Evolutionary conservation across 2,329 filamentous ascomycete species (phyloP).

Genomic region (Epichloe scottii): DNA sequence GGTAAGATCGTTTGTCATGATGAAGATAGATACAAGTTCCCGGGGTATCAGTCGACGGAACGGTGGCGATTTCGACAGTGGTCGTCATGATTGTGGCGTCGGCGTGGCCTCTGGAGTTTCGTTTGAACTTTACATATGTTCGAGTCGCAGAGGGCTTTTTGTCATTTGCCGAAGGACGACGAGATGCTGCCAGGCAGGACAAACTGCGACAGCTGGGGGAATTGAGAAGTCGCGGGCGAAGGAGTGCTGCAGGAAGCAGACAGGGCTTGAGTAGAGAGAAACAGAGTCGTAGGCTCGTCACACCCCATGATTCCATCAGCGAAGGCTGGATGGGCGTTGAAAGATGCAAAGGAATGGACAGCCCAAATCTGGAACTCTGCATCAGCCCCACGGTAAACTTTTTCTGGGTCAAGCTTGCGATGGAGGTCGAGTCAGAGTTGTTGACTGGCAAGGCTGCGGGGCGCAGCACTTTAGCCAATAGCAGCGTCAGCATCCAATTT

Average conservation of each 20-base stretch:
- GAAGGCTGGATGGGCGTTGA: neutral
- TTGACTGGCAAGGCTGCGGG: neutral
- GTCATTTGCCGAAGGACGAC: neutral
- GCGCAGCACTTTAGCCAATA: neutral
- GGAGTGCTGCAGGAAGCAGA: neutral
- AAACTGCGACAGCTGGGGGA: neutral
- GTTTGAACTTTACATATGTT: neutral
- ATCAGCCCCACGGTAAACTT: neutral
- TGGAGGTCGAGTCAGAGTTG: too few relatives aligned
- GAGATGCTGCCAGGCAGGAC: neutral
- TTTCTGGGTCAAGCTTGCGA: neutral
- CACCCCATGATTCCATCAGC: constrained; percentile 6
- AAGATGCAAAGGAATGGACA: neutral
- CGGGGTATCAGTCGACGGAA: constrained; percentile 77
- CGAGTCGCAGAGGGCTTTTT: neutral
- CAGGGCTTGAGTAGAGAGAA: neutral
- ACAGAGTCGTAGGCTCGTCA: constrained; percentile 1
- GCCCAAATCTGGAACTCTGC: neutral
- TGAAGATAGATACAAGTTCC: constrained; percentile 68
- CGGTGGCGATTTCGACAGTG: constrained; percentile 62
- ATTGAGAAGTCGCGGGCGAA: neutral
- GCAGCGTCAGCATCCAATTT: too few relatives aligned
- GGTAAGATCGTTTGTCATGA: constrained; percentile 69
- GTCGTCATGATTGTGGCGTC: constrained; percentile 48
- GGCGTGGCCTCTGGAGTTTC: neutral